These are phyloP conservation scores for Epichloe elymi DNA, from an alignment of 2,329 filamentous ascomycete genomes.

Conservation along the genomic window DNA sequence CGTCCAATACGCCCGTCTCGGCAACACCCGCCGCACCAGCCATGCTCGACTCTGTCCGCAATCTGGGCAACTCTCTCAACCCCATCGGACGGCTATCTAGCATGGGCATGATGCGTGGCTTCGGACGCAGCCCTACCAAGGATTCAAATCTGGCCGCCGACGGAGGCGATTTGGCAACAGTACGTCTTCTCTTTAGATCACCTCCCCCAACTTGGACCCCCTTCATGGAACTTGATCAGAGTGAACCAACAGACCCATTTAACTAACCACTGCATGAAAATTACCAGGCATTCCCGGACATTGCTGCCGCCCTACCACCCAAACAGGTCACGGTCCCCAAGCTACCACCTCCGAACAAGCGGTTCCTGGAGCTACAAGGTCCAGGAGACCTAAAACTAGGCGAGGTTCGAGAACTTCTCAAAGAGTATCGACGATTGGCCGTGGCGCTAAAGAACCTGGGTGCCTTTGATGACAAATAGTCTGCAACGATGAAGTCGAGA, in stretches of 20 bases:
- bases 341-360: conserved; percentile 53
- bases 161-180: conserved; percentile 43
- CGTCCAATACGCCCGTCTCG: conserved; percentile 7
- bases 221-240: background rate
- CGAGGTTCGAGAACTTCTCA: conserved; percentile 59
- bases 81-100: conserved; percentile 66
- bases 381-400: conserved; percentile 56
- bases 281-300: conserved; percentile 45
- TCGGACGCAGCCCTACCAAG: conserved; percentile 43
- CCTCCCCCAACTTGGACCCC: background rate
- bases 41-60: conserved; percentile 68
- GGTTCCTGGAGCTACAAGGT: conserved; percentile 60
- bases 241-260: background rate
- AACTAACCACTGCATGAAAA: background rate
- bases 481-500: background rate
- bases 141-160: conserved; percentile 29
- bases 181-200: conserved; percentile 21
- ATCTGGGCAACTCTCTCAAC: conserved; percentile 67
- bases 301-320: conserved; percentile 40
- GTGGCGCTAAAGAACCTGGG: conserved; percentile 48
- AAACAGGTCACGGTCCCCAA: conserved; percentile 34
- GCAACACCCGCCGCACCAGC: conserved; percentile 44
- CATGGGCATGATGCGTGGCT: conserved; percentile 62
- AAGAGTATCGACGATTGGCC: conserved; percentile 63
- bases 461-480: conserved; percentile 37